phyloP scores from a whole-genome alignment of 75 land plant genomes.

The Sequoiadendron giganteum region DNA sequence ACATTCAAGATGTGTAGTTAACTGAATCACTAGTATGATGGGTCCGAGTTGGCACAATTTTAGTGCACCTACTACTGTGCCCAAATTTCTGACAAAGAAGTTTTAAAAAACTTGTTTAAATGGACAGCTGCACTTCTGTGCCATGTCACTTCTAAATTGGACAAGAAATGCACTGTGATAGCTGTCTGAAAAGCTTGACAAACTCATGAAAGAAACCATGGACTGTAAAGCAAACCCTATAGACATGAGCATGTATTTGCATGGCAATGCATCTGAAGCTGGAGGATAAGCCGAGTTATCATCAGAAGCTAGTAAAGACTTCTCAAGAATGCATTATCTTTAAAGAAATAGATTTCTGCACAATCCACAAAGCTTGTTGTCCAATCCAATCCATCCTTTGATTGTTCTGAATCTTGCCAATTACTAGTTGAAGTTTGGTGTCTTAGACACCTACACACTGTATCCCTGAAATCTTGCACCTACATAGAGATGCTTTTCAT shows the following conservation, averaged over 20 bases:
- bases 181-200: neutral
- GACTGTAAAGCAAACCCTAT: neutral
- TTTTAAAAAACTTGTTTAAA: no score
- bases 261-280: neutral
- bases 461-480: neutral
- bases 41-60: no score
- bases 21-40: no score
- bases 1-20: no score
- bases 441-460: neutral
- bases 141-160: neutral
- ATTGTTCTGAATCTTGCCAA: neutral
- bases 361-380: neutral
- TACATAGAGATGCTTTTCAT: neutral
- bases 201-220: neutral
- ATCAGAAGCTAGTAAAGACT: neutral
- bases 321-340: neutral
- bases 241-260: neutral
- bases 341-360: no score
- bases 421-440: neutral
- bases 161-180: neutral
- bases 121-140: no score
- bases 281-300: neutral
- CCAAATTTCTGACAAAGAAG: no score
- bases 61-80: no score
- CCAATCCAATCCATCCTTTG: neutral